Evolutionary conservation across 352 stramenopile genomes (phyloP).

Genomic region (Blastocystis sp.): DNA sequence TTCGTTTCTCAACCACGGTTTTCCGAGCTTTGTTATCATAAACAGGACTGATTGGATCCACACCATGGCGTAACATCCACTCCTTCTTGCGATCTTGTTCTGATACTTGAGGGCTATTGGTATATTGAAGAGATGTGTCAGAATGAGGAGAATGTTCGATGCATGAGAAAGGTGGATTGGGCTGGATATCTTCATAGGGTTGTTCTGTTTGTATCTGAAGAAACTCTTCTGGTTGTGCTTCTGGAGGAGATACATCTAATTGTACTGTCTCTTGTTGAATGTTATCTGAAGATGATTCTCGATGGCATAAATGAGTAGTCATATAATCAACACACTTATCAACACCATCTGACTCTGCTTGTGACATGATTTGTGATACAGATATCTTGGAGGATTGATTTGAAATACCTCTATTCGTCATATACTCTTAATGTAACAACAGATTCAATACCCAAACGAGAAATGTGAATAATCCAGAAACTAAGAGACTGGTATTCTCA

Average conservation of each 20-base stretch:
- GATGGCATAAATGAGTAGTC: not conserved
- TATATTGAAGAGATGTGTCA: no score
- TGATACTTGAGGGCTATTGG: not conserved
- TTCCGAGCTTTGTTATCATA: not conserved
- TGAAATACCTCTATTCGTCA: not conserved
- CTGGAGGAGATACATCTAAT: no score
- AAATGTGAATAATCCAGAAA: constrained; percentile 49
- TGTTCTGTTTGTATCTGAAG: no score
- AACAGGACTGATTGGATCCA: constrained; percentile 18
- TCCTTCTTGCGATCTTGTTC: not conserved
- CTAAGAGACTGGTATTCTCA: not conserved
- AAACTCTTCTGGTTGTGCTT: no score
- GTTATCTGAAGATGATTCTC: not conserved
- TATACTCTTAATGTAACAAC: not conserved
- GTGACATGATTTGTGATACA: not conserved
- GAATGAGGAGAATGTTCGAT: no score
- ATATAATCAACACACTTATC: not conserved
- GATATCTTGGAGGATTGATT: not conserved
- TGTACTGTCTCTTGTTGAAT: no score
- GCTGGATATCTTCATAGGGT: no score
- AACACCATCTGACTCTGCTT: not conserved
- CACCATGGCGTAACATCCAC: constrained; percentile 7
- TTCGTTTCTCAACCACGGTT: not conserved
- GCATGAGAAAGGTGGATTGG: no score
- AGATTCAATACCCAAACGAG: constrained; percentile 55